These are phyloP conservation scores for Naganishia vaughanmartiniae DNA, from an alignment of 768 basidiomycete genomes.

Conservation along the genomic window DNA sequence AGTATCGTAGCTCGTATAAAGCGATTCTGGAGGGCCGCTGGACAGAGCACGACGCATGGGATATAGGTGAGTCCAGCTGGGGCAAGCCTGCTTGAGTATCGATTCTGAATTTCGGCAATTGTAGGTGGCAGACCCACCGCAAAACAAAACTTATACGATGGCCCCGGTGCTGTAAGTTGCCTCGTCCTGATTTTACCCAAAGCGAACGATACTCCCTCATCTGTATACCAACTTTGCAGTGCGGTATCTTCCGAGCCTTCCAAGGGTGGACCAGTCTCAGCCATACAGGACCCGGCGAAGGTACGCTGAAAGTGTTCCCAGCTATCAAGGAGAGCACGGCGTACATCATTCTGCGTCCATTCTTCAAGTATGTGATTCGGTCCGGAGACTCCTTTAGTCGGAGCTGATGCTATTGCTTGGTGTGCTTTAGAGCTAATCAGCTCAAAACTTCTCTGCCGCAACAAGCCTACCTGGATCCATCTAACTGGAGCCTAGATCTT, in stretches of 20 bases:
- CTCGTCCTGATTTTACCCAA: background rate
- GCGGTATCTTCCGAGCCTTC: slow-evolving; percentile 53
- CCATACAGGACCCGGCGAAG: slow-evolving; percentile 61
- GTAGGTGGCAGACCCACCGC: slow-evolving; percentile 51
- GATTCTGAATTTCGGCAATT: background rate
- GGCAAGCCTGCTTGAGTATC: background rate
- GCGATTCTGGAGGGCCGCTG: slow-evolving; percentile 55
- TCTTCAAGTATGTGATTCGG: slow-evolving; percentile 56
- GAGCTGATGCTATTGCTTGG: slow-evolving; percentile 17
- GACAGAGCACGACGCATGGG: slow-evolving; percentile 29
- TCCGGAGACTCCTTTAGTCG: background rate
- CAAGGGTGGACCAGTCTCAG: slow-evolving; percentile 59
- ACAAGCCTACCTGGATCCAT: slow-evolving; percentile 52
- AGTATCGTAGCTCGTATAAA: slow-evolving; percentile 56
- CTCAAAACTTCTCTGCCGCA: background rate
- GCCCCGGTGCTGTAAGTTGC: slow-evolving; percentile 36
- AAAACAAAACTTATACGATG: slow-evolving; percentile 64
- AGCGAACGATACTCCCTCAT: background rate
- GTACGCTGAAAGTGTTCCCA: slow-evolving; percentile 62
- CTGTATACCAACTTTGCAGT: slow-evolving; percentile 16
- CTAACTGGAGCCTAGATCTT: slow-evolving; percentile 63
- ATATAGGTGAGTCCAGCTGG: slow-evolving; percentile 12
- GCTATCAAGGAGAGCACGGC: slow-evolving; percentile 66
- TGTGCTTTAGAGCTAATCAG: slow-evolving; percentile 31
- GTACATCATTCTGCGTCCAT: slow-evolving; percentile 71